phyloP scores from a whole-genome alignment of 1,139 yeast genomes.

The Pichia sp. region DNA sequence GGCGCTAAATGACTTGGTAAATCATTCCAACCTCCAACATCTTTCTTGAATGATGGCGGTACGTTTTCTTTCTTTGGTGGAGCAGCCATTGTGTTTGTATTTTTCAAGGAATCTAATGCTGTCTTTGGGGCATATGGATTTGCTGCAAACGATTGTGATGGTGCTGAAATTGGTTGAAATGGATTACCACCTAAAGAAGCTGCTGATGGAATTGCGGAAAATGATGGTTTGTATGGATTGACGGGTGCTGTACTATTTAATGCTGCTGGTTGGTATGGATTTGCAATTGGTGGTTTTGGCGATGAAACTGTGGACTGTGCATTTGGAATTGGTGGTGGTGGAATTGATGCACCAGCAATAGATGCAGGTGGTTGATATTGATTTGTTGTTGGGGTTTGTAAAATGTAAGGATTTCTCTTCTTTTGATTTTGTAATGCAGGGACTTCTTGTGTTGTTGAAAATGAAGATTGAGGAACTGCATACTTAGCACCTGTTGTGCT shows the following conservation, averaged over 20 bases:
- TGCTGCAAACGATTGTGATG: background rate
- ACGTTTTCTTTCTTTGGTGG: conserved; percentile 16
- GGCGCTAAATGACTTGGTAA: conserved; percentile 61
- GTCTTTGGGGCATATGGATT: conserved; percentile 30
- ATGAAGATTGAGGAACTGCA: background rate
- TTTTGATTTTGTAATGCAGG: background rate
- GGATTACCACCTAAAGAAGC: background rate
- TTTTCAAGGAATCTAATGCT: conserved; percentile 28
- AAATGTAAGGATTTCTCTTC: conserved; percentile 2
- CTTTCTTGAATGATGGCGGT: conserved; percentile 42
- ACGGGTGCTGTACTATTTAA: background rate
- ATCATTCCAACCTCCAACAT: conserved; percentile 92
- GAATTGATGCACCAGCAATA: background rate
- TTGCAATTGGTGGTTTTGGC: background rate
- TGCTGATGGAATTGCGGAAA: background rate
- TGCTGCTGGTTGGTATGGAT: background rate
- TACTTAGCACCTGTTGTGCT: background rate
- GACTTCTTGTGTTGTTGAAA: background rate
- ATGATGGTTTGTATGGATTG: conserved; percentile 5
- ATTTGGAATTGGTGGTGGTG: background rate
- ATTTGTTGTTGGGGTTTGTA: background rate
- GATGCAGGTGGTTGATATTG: background rate
- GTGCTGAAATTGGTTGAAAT: background rate
- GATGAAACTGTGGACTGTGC: background rate
- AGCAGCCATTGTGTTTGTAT: conserved; percentile 20